phyloP scores from a whole-genome alignment of 495 filamentous ascomycete genomes.

The Podospora australis region DNA sequence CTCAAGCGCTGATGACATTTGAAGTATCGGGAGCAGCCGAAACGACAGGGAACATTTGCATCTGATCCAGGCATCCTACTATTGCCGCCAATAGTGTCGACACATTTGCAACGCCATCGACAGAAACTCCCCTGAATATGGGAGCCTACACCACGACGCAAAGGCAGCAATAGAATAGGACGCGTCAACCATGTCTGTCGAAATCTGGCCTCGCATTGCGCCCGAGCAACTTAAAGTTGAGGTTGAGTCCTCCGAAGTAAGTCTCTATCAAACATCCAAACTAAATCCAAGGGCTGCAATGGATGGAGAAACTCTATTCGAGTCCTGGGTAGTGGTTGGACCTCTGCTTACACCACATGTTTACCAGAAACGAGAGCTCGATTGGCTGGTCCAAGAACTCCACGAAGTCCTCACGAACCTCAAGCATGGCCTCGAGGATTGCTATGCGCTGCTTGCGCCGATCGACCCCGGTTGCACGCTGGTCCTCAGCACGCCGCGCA shows the following conservation, averaged over 20 bases:
- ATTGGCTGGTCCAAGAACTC: constrained; percentile 78
- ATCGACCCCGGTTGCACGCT: constrained; percentile 78
- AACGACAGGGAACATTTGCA: too few relatives aligned
- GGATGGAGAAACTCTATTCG: constrained; percentile 10
- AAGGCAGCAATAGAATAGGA: constrained; percentile 12
- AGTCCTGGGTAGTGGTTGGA: constrained; percentile 32
- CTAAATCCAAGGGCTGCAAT: too few relatives aligned
- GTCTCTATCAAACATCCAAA: too few relatives aligned
- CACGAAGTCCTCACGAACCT: constrained; percentile 70
- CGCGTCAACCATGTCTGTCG: constrained; percentile 57
- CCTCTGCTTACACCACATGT: background rate
- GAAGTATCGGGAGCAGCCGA: too few relatives aligned
- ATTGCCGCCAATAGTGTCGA: background rate
- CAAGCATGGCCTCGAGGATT: constrained; percentile 83
- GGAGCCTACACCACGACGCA: constrained; percentile 25
- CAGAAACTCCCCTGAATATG: constrained; percentile 17
- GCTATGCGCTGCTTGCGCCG: constrained; percentile 73
- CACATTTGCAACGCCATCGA: background rate
- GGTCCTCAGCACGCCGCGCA: constrained; percentile 77
- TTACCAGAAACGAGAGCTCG: constrained; percentile 65
- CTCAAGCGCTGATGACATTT: too few relatives aligned
- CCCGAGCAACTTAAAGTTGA: constrained; percentile 57
- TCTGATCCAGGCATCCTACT: background rate
- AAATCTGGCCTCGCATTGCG: constrained; percentile 68
- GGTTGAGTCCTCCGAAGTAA: constrained; percentile 64